A percentile compares a stretch with the other conserved stretches of the same genome.
phyloP scores from a whole-genome alignment of 2,329 filamentous ascomycete genomes.

The Colletotrichum sp. region DNA sequence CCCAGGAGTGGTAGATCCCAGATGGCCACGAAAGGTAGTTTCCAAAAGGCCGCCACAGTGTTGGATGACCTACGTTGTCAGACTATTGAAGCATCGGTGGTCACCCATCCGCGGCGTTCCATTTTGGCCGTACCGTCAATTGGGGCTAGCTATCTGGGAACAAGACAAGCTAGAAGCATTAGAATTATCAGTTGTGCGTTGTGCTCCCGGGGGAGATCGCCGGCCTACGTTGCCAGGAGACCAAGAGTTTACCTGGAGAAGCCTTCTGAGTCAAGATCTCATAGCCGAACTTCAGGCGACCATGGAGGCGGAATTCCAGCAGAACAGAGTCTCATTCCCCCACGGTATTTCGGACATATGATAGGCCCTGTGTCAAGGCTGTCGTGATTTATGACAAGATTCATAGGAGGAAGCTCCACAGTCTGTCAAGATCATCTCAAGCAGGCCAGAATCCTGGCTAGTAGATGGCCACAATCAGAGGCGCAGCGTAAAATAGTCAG shows the following conservation, averaged over 20 bases:
- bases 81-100: neutral
- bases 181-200: neutral
- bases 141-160: neutral
- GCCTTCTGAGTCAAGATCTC: neutral
- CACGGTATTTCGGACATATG: no score
- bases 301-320: neutral
- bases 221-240: neutral
- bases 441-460: no score
- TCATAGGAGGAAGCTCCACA: rapidly evolving
- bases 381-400: neutral
- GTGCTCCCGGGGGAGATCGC: neutral
- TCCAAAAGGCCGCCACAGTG: neutral
- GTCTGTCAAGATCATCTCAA: no score
- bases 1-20: neutral
- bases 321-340: no score
- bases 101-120: neutral
- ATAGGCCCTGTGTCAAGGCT: neutral
- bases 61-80: neutral
- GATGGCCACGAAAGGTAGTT: neutral
- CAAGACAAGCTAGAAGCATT: neutral
- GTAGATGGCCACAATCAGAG: neutral
- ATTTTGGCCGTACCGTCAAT: neutral
- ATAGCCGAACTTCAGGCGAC: neutral
- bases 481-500: neutral
- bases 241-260: neutral